These are phyloP conservation scores for Ceratobasidium sp. DNA, from an alignment of 1,284 basidiomycete genomes.

Conservation along the genomic window DNA sequence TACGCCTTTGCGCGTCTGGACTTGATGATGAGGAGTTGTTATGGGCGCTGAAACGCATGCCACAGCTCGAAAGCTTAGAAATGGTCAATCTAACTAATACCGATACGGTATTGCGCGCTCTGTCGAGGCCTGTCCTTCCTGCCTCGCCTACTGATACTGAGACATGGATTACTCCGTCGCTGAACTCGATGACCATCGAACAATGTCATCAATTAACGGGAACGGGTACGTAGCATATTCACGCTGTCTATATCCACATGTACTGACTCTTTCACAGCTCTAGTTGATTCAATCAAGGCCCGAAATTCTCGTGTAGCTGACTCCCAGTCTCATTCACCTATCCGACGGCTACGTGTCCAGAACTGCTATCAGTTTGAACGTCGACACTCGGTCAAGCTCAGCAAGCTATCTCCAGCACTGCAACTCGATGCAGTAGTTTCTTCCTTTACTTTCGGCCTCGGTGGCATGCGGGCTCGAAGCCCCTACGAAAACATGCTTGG, in stretches of 20 bases:
- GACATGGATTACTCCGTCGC: conserved; percentile 25
- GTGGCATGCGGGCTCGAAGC: conserved; percentile 40
- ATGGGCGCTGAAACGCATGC: conserved; percentile 32
- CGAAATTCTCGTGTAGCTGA: conserved; percentile 24
- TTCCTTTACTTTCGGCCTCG: conserved; percentile 29
- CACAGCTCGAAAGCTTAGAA: conserved; percentile 32
- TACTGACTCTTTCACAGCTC: conserved; percentile 23
- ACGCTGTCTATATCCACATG: not conserved
- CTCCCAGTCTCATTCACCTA: not conserved
- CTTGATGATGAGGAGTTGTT: conserved; percentile 38
- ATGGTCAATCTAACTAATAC: conserved; percentile 27
- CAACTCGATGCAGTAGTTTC: conserved; percentile 37
- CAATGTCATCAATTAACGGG: conserved; percentile 41
- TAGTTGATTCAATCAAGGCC: conserved; percentile 38
- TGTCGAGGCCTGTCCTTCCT: conserved; percentile 15
- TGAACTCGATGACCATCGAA: conserved; percentile 21
- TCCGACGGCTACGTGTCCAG: conserved; percentile 16
- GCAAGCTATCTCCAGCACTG: conserved; percentile 19
- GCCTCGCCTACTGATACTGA: not conserved
- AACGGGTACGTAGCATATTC: conserved; percentile 22
- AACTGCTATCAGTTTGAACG: conserved; percentile 42
- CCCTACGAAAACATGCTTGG: conserved; percentile 27
- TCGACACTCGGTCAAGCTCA: conserved; percentile 38
- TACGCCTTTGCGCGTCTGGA: conserved; percentile 32
- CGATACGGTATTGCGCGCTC: conserved; percentile 21